phyloP scores from a whole-genome alignment of 1,139 yeast genomes.

The Lodderomyces orthopsilosis region DNA sequence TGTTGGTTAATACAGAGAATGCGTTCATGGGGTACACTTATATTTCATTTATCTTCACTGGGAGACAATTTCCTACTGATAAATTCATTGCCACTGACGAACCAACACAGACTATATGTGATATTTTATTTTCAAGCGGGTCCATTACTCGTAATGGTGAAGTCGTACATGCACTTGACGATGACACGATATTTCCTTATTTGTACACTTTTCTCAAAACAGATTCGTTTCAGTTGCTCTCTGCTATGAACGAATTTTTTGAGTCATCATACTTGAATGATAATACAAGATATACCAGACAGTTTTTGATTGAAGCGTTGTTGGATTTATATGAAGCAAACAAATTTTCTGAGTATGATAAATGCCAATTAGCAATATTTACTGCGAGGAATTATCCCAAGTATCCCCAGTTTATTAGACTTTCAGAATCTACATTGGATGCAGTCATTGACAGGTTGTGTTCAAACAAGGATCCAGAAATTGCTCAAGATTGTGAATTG shows the following conservation, averaged over 20 bases:
- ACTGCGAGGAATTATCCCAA: conserved; percentile 76
- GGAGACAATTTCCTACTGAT: conserved; percentile 77
- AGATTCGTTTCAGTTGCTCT: conserved; percentile 57
- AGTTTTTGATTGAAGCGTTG: conserved; percentile 63
- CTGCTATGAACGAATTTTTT: conserved; percentile 71
- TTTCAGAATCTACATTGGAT: conserved; percentile 58
- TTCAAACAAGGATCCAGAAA: conserved; percentile 30
- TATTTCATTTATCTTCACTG: conserved; percentile 67
- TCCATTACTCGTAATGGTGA: conserved; percentile 13
- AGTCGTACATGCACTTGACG: conserved; percentile 13
- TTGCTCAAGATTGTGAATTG: conserved; percentile 63
- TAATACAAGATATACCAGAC: conserved; percentile 47
- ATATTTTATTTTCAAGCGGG: conserved; percentile 44
- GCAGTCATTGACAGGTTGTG: conserved; percentile 52
- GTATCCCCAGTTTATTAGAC: conserved; percentile 70
- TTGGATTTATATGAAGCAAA: conserved; percentile 48
- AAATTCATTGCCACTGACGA: conserved; percentile 31
- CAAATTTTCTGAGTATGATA: conserved; percentile 31
- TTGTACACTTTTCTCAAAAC: conserved; percentile 46
- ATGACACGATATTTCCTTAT: conserved; percentile 58
- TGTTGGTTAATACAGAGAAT: conserved; percentile 17
- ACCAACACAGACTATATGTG: conserved; percentile 51
- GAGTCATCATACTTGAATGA: conserved; percentile 68
- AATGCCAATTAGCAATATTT: conserved; percentile 57
- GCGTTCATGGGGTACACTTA: conserved; percentile 52